These are phyloP conservation scores for Trichomonas tenax DNA, from an alignment of 208 protist genomes.

Conservation along the genomic window DNA sequence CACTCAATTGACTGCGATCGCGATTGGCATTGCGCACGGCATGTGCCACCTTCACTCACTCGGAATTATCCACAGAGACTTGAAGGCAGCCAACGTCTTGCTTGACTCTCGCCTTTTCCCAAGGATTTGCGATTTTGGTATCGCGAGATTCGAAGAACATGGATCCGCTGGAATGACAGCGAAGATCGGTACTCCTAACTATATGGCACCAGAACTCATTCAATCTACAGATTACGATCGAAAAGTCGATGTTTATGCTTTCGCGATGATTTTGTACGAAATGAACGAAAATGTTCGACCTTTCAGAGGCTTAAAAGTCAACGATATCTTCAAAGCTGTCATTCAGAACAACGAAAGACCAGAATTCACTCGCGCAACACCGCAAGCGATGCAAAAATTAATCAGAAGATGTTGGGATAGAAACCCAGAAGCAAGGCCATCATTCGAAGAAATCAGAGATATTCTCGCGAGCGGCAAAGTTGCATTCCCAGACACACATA, in stretches of 20 bases:
- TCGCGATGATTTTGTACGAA: background rate
- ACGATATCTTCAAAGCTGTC: background rate
- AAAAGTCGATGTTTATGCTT: slow-evolving; percentile 1
- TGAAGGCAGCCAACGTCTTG: background rate
- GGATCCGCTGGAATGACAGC: background rate
- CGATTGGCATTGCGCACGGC: background rate
- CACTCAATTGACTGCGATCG: background rate
- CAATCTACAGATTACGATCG: background rate
- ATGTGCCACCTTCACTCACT: background rate
- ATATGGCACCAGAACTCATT: slow-evolving; percentile 8
- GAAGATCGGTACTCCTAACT: background rate
- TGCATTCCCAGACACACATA: background rate
- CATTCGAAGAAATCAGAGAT: background rate
- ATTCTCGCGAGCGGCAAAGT: background rate
- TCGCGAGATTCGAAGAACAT: background rate
- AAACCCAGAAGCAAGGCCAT: background rate
- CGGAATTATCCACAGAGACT: background rate
- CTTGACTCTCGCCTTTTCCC: background rate
- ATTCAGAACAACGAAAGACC: background rate
- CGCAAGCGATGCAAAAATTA: background rate
- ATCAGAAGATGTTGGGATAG: background rate
- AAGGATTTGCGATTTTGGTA: slow-evolving; percentile 10
- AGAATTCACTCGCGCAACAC: background rate
- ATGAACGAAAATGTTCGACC: background rate
- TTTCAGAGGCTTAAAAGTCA: background rate